Percentiles rank a stretch among this genome's conserved stretches.
These are phyloP conservation scores for Schizochytrium sp. DNA, from an alignment of 108 stramenopile species.

Conservation along the genomic window DNA sequence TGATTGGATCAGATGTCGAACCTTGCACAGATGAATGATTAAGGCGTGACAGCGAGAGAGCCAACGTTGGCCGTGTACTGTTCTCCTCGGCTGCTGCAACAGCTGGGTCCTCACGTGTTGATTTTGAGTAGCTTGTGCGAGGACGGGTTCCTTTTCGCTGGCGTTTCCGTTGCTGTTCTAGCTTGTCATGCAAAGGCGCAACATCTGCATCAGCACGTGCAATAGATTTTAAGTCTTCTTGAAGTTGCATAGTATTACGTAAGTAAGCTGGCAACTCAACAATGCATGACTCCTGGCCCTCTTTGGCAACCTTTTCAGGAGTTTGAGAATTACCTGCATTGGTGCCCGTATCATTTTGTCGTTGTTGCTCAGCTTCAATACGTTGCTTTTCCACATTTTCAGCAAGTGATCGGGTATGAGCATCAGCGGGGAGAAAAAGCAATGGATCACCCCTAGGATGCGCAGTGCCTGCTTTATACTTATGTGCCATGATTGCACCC, in stretches of 20 bases:
- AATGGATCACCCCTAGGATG: slow-evolving; percentile 60
- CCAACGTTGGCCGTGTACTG: not conserved
- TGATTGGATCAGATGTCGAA: not conserved
- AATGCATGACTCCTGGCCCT: not conserved
- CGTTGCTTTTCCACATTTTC: not conserved
- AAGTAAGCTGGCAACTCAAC: not conserved
- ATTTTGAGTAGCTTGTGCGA: not conserved
- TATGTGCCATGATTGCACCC: slow-evolving; percentile 63
- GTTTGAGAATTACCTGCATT: not conserved
- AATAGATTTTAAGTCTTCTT: not conserved
- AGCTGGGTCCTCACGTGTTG: not conserved
- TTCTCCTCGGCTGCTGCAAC: not conserved
- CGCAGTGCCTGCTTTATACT: slow-evolving; percentile 48
- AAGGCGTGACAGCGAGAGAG: not conserved
- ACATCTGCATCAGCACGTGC: not conserved
- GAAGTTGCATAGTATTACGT: not conserved
- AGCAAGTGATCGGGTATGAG: not conserved
- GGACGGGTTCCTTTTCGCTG: slow-evolving; percentile 16
- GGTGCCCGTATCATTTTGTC: not conserved
- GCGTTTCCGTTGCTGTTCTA: slow-evolving; percentile 11
- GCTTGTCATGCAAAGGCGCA: not conserved
- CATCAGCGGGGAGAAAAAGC: slow-evolving; percentile 10
- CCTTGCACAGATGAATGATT: not conserved
- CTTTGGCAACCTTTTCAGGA: not conserved
- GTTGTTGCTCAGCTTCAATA: not conserved